These are phyloP conservation scores for Ganoderma boninense DNA, from an alignment of 1,284 basidiomycete genomes.

Conservation along the genomic window DNA sequence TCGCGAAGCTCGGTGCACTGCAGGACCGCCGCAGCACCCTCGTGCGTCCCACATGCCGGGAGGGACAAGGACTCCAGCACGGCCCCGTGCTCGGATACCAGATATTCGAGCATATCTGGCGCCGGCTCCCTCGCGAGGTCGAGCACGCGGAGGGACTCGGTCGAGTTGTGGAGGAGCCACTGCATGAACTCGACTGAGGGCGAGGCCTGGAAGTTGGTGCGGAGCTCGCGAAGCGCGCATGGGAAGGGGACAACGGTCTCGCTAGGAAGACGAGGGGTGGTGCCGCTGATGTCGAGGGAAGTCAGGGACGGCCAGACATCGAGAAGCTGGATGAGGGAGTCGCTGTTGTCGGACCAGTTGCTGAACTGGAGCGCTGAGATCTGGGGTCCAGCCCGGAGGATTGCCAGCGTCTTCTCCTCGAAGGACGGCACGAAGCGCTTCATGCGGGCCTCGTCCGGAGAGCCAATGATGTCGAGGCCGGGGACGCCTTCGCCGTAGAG, in stretches of 20 bases:
- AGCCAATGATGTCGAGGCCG: conserved; percentile 55
- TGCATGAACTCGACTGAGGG: conserved; percentile 67
- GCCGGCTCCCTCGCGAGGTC: conserved; percentile 68
- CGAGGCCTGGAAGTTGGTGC: conserved; percentile 66
- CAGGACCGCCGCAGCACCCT: conserved; percentile 54
- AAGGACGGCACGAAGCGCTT: conserved; percentile 62
- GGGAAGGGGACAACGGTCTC: conserved; percentile 53
- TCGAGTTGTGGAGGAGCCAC: conserved; percentile 72
- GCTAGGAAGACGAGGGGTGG: conserved; percentile 58
- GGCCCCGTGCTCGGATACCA: conserved; percentile 56
- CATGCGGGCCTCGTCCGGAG: conserved; percentile 55
- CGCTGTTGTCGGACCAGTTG: conserved; percentile 73
- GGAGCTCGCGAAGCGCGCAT: conserved; percentile 57
- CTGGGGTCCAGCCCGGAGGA: conserved; percentile 60
- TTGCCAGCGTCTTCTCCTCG: conserved; percentile 57
- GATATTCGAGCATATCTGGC: conserved; percentile 56
- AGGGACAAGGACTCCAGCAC: conserved; percentile 62
- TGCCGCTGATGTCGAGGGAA: conserved; percentile 66
- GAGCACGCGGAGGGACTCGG: conserved; percentile 55
- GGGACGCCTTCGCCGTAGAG: conserved; percentile 64
- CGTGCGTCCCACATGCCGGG: conserved; percentile 59
- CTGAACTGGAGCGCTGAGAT: conserved; percentile 66
- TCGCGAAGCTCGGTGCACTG: conserved; percentile 58
- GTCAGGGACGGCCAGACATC: conserved; percentile 64
- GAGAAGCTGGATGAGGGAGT: conserved; percentile 67